These are phyloP conservation scores for Herpetospermum pedunculosum DNA, from an alignment of 306 rosid genomes.

Conservation along the genomic window DNA sequence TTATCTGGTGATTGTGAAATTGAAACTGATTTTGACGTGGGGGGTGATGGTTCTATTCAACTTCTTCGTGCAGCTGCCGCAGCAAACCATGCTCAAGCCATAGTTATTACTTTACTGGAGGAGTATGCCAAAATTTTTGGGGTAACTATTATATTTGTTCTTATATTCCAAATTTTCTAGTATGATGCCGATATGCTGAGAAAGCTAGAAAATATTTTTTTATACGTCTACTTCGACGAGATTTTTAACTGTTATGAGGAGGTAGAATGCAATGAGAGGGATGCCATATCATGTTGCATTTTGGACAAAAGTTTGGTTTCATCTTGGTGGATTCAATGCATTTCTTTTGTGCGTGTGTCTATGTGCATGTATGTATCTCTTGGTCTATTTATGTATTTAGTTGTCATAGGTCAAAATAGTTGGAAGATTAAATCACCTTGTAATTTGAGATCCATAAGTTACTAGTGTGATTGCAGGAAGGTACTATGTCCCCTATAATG, in stretches of 20 bases:
- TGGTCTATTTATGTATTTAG: not conserved
- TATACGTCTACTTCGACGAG: not conserved
- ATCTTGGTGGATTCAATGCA: not conserved
- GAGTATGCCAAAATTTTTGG: slow-evolving; percentile 67
- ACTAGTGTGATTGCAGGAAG: slow-evolving; percentile 59
- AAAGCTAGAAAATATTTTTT: not conserved
- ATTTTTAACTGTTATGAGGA: not conserved
- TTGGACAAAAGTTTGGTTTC: not conserved
- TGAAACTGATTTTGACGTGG: slow-evolving; percentile 75
- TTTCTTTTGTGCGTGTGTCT: not conserved
- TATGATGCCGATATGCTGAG: not conserved
- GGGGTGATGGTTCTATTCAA: slow-evolving; percentile 81
- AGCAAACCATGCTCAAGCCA: slow-evolving; percentile 95
- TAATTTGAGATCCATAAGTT: slow-evolving; percentile 23
- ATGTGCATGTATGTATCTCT: not conserved
- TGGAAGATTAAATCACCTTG: not conserved
- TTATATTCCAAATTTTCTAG: not conserved
- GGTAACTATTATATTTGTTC: slow-evolving; percentile 25
- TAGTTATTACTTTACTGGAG: slow-evolving; percentile 77
- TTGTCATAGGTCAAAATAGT: not conserved
- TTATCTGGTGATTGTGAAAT: slow-evolving; percentile 89
- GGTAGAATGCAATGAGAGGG: not conserved
- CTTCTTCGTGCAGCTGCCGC: slow-evolving; percentile 98
- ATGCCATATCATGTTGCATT: not conserved
- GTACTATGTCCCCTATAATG: slow-evolving; percentile 48